Base-by-base conservation (phyloP, 495 filamentous ascomycete genomes). In the Bombardia bombarda region DNA sequence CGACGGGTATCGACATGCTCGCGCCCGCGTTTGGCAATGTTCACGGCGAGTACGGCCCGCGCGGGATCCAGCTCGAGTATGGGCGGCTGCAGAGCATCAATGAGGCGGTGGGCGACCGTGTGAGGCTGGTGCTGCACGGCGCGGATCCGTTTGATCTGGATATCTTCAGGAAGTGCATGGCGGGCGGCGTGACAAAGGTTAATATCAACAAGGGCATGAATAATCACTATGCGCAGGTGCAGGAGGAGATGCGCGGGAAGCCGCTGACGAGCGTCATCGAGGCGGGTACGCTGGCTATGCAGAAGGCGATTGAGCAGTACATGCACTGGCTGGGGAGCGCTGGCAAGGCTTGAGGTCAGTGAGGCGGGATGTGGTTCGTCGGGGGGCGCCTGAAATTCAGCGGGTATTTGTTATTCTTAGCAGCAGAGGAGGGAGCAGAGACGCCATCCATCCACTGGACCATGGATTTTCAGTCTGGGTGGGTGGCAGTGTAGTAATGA, bases 121-220 rank as follows among this genome's bases (percentile, higher is more conserved):
- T 88, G 16, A 57, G 73, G 43, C 55, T 92, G 35, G 86, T 87
- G 12, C 66, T 90, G 58, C 86, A 92, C 58, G 86, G 86, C 9
- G 81, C 84, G 20, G 84, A 88, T 56, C 79, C 80, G 0, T 89
- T 87, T 54, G 78, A 75, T 14, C 65, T 79, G 63, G 74, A 75
- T 45, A 84, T 83, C 26, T 84, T 86, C 45, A 54, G 66, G 37
- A 69, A 73, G 55, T 86, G 82, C 54, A 85, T 92, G 56, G 71
- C 68, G 28, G 73, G 68, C 40, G 85, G 86, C 2, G 80, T 90
- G 40, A 75, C 75, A 31, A 87, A 90, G 68, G 68, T 86, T 46
- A 92, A 92, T 66, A 83, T 90, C 45, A 90, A 92, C 59, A 84
- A 87, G 65, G 78, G 84, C 34, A 72, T 92, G 70, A 87, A 88